A percentile compares a stretch with the other conserved stretches of the same genome.
These are phyloP conservation scores for Cucumis hystrix DNA, from an alignment of 306 rosid species.

Conservation along the genomic window DNA sequence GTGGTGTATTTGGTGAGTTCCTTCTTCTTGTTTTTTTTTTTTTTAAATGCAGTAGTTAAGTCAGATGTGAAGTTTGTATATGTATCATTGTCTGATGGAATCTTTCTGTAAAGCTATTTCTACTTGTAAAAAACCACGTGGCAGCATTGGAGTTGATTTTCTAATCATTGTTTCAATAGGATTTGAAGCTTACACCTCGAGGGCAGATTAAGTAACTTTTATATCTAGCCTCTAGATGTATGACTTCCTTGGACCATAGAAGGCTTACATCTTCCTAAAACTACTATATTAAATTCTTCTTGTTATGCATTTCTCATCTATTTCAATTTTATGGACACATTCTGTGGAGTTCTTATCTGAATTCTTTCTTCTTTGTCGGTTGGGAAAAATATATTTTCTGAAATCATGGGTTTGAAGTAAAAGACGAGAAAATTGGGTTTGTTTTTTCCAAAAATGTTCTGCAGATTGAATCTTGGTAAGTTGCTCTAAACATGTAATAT, in stretches of 20 bases:
- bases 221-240: neutral
- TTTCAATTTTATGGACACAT: neutral
- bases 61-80: neutral
- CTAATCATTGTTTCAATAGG: neutral
- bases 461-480: neutral
- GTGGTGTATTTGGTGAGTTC: neutral
- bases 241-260: neutral
- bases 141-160: neutral
- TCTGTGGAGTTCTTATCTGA: neutral
- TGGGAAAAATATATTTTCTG: neutral
- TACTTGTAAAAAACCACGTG: neutral
- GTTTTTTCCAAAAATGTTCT: neutral
- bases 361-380: neutral
- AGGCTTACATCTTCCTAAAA: neutral
- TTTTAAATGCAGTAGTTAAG: neutral
- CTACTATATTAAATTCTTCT: too few relatives aligned
- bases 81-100: neutral
- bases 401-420: neutral
- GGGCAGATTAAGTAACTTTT: neutral
- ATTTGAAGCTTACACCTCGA: neutral
- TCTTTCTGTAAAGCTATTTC: neutral
- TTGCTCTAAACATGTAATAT: neutral
- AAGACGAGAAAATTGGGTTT: neutral
- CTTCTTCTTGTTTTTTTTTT: too few relatives aligned
- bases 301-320: neutral